Evolutionary conservation across 2,329 filamentous ascomycete genomes (phyloP), one percentile per base, ranked within the genome.

Genomic region (Teratosphaeria viscida): DNA sequence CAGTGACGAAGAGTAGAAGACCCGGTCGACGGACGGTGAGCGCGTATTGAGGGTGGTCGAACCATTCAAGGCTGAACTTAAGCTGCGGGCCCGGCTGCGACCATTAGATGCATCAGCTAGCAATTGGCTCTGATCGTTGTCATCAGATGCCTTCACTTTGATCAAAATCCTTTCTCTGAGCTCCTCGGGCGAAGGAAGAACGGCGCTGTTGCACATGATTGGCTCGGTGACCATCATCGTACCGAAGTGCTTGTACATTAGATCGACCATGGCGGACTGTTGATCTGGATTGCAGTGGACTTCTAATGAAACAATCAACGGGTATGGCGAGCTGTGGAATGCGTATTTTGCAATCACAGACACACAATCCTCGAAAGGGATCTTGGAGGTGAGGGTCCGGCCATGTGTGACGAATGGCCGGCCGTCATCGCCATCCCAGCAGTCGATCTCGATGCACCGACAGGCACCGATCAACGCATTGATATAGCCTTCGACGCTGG

Each of bases 371-470:
- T 85, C 82, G 75, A 99, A 99, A 43, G 89, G 85, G 59, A 97
- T 91, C 60, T 89, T 87, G 12, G 85, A 92, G 0, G 94, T 97
- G 74, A 95, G 81, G 0, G 92, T 96, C 60, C 87, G 86, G 27
- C 94, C 94, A 68, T 99, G 94, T 62, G 90, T 91, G 35, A 99
- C 94, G 57, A 91, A 85, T 0, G 94, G 94, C 68, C 90, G 84
- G 47, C 90, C 90, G 70, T 96, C 88, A 57, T 84, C 82, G 16
- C 94, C 94, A 74, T 99, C 91, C 94, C 94, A 99, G 75, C 92
- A 97, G 74, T 99, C 94, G 57, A 99, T 90, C 75, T 99, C 94
- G 54, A 99, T 87, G 73, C 94, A 97, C 56, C 94, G 88, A 72
- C 94, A 99, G 8, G 92, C 92, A 61, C 89, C 87, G 63, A 89